Evolutionary conservation across 768 basidiomycete genomes (phyloP), one percentile per base, ranked within the genome.

Genomic region (Psilocybe tampanensis): DNA sequence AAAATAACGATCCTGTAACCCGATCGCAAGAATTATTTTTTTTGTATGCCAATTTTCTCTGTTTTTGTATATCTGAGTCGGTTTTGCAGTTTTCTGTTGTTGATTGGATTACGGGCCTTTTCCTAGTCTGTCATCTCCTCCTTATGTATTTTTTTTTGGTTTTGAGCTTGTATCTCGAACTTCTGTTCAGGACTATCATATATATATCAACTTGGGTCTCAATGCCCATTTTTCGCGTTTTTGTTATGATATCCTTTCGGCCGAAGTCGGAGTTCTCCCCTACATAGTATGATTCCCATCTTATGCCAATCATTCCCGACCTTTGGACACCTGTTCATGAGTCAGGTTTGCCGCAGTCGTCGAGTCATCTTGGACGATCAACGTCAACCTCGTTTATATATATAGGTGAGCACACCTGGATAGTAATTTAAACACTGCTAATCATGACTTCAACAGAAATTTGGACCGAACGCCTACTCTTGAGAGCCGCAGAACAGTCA

Each of bases 401-500:
- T 39, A 15, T 39, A 39, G n/a, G 36, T 15, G n/a, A 3, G n/a
- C 15, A 15, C 21, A 47, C 2, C 45, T 12, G 23, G 22, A 47
- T 13, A 5, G 13, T n/a, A 15, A n/a, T n/a, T n/a, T n/a, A 5
- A 39, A 39, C 36, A 8, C 29, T 39, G 4, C 36, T n/a, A 39
- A 13, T n/a, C 36, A 39, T 39, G 36, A 39, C 36, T 39, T 59
- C 47, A 41, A 56, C 58, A 19, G 60, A 64, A 41, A 67, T 67
- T 39, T 59, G 60, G 58, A 65, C 66, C 12, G 52, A 56, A 32
- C 39, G 66, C 21, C 60, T 67, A 1, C 45, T 67, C 32, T 54
- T 67, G 18, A 60, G 66, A 49, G 60, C 43, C 2, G 64, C 60
- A 21, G 47, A 57, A 44, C 45, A 45, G 19, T 33, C 52, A 21